Base-by-base conservation (phyloP, 257 asterid genomes). In the Hygrophila difformis region DNA sequence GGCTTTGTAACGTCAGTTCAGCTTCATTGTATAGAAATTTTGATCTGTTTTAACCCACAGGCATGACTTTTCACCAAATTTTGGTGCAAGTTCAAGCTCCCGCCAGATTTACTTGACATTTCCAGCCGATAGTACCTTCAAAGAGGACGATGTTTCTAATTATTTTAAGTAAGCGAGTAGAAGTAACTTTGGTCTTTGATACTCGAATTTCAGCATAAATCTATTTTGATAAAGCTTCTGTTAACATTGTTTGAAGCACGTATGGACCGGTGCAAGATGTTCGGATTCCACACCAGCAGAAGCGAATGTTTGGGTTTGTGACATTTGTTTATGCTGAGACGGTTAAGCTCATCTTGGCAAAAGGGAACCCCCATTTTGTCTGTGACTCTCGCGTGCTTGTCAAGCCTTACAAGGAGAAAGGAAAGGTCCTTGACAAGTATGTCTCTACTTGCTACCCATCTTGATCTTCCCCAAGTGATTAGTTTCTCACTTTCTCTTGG, bases 221-320 rank as follows among this genome's bases (percentile, higher is more conserved):
- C 0, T 5, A 15, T 4, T 18, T 52, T 61, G 55, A 68, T 51
- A 21, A 42, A 69, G 51, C 12, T 49, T 66, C 15, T 56, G 57
- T 38, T 36, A 39, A 17, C 12, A 5, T 53, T 49, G n/a, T 55
- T 49, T 57, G 45, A 19, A 91, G 99, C 57, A 74, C 69, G 70
- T 91, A 61, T 50, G 99, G 99, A 44, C 99, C 97, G 0, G 99
- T 91, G 36, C 95, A 91, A 64, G 99, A 91, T 75, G 99, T 91
- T 62, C 55, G 99, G 62, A 91, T 91, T 61, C 99, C 99, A 0
- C 83, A 82, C 72, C 99, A 91, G 83, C 99, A 86, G 69, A 83
- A 91, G 64, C 66, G 99, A 2, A 91, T 91, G 99, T 91, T 91
- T 46, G 99, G 99, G 6, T 91, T 91, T 55, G 99, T 91, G 39